Base-by-base conservation (phyloP, 2,329 filamentous ascomycete species). In the Aspergillus fischeri region DNA sequence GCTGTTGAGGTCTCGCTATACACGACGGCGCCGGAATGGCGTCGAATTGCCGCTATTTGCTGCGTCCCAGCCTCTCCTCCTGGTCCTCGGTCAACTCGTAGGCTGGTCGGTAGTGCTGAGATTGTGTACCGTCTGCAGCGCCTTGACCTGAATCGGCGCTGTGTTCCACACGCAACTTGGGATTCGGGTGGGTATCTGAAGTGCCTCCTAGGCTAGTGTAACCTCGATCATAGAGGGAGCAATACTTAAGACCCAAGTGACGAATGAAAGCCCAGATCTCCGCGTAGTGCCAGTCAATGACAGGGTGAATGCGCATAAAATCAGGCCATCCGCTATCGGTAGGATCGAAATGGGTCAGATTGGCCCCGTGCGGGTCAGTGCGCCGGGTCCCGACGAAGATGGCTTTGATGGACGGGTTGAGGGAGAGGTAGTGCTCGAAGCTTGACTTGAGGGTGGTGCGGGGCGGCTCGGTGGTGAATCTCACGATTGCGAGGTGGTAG, bases 241-340 rank as follows among this genome's bases (percentile, higher is more conserved):
- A 97, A 70, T 96, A 99, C 4, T 87, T 86, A 28, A 97, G 86
- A 1, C 85, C 81, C 29, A 97, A 77, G 67, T 89, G 86, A 29
- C 67, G 69, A 81, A 90, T 80, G 70, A 95, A 92, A 20, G 87
- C 85, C 94, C 94, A 97, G 54, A 97, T 93, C 73, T 97, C 93
- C 10, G 86, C 84, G 74, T 97, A 96, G 73, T 94, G 91, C 94
- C 94, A 99, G 75, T 99, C 94, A 69, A 99, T 92, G 9, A 99
- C 90, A 0, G 94, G 93, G 74, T 99, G 92, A 59, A 97, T 82
- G 57, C 94, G 85, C 87, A 97, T 92, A 69, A 97, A 96, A 47
- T 81, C 78, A 38, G 94, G 94, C 94, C 94, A 99, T 2, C 88
- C 92, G 38, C 83, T 80, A 74, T 97, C 94, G 4, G 94, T 99